Evolutionary conservation across 1,284 basidiomycete genomes (phyloP), one percentile per base, ranked within the genome.

Genomic region (Sporisorium scitamineum): DNA sequence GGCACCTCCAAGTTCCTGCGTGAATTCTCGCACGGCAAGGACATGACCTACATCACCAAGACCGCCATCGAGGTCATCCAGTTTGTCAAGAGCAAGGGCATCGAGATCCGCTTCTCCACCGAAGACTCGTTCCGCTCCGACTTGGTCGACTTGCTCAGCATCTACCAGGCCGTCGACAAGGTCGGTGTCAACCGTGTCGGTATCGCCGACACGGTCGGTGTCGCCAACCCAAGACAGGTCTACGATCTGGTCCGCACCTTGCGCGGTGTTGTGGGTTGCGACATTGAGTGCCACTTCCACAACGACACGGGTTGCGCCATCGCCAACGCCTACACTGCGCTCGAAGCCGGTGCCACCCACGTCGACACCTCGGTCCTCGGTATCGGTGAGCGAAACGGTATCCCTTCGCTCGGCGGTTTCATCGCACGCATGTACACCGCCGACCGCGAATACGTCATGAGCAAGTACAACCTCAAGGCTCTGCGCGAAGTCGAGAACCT

Each of bases 121-220:
- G 97, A 99, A 87, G 97, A 99, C 87, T 97, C 94, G 41, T 99
- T 99, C 94, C 94, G 97, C 79, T 99, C 96, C 80, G 96, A 99
- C 87, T 91, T 99, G 70, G 97, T 99, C 87, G 97, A 99, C 88
- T 90, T 99, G 54, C 90, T 99, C 61, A 95, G 94, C 54, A 98
- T 99, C 88, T 99, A 99, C 90, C 94, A 97, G 87, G 97, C 96
- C 57, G 97, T 99, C 61, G 97, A 99, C 89, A 98, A 98, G 90
- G 95, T 99, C 83, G 97, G 97, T 70, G 96, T 99, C 61, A 95
- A 99, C 89, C 92, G 97, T 80, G 97, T 99, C 79, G 97, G 97
- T 87, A 96, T 99, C 78, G 97, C 97, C 39, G 97, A 99, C 87
- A 99, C 97, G 14, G 97, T 99, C 79, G 97, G 97, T 56, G 98